These are phyloP conservation scores for Diaporthe citriasiana DNA, from an alignment of 2,329 filamentous ascomycete genomes.

Conservation along the genomic window DNA sequence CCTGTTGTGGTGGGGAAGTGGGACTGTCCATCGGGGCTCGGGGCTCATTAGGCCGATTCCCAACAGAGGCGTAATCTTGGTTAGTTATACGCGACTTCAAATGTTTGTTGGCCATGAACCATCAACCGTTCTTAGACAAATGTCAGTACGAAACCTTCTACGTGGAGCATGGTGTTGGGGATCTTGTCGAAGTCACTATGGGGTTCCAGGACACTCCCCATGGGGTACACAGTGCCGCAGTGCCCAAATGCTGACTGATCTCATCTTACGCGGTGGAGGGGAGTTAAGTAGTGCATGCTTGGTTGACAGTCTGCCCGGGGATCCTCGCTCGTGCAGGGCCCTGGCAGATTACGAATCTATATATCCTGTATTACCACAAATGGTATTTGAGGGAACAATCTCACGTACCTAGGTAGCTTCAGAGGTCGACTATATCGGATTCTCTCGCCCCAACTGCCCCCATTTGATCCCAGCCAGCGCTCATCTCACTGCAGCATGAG, in stretches of 20 bases:
- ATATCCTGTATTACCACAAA: neutral
- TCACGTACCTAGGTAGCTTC: too few species aligned
- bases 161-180: neutral
- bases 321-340: neutral
- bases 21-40: constrained; percentile 10
- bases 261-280: neutral
- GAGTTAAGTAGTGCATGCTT: neutral
- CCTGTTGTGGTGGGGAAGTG: constrained; percentile 15
- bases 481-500: constrained; percentile 14
- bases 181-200: neutral
- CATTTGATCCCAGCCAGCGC: neutral
- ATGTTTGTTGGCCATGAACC: neutral
- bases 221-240: too few species aligned
- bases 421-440: neutral
- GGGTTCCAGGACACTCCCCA: neutral
- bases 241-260: neutral
- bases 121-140: neutral
- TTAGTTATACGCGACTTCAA: neutral
- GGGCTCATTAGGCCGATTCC: constrained; percentile 10
- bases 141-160: too few species aligned
- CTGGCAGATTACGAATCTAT: neutral
- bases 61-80: neutral
- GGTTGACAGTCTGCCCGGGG: neutral
- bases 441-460: neutral
- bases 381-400: neutral